phyloP scores from a whole-genome alignment of 495 filamentous ascomycete species.

The Apodospora peruviana region DNA sequence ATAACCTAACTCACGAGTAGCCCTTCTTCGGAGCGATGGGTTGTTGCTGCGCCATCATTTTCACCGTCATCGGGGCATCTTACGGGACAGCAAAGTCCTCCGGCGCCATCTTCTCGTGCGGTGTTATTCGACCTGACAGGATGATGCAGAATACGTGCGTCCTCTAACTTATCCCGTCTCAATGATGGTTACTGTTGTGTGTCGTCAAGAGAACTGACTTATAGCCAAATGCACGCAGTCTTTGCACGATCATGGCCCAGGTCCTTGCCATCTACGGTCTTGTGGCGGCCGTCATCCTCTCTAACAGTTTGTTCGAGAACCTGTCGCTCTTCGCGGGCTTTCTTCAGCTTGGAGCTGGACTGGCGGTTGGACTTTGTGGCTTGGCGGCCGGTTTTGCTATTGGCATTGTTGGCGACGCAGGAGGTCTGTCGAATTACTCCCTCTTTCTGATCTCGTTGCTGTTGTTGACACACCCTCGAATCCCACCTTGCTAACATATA shows the following conservation, averaged over 20 bases:
- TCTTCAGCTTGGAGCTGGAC: constrained; percentile 41
- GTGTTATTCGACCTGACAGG: constrained; percentile 58
- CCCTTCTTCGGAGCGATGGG: constrained; percentile 49
- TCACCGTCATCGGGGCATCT: constrained; percentile 69
- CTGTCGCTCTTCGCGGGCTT: constrained; percentile 42
- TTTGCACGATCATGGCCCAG: constrained; percentile 71
- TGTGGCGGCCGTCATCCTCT: constrained; percentile 44
- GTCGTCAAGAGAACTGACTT: background rate
- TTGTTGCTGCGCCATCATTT: constrained; percentile 60
- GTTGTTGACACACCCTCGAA: background rate
- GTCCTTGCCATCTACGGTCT: constrained; percentile 64
- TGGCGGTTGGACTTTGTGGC: constrained; percentile 47
- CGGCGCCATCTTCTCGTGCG: constrained; percentile 69
- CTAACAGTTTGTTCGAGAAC: constrained; percentile 36
- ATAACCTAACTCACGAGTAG: constrained; percentile 7
- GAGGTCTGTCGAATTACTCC: constrained; percentile 31
- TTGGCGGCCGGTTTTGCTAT: constrained; percentile 87
- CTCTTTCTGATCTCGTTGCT: background rate
- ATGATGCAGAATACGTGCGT: constrained; percentile 67
- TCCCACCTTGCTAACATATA: background rate
- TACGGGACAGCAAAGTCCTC: constrained; percentile 85
- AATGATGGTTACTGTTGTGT: background rate
- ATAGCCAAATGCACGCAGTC: too few relatives aligned
- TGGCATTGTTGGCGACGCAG: constrained; percentile 84
- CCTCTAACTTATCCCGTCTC: background rate